These are phyloP conservation scores for Aspergillus melleus DNA, from an alignment of 2,329 filamentous ascomycete species.

Conservation along the genomic window DNA sequence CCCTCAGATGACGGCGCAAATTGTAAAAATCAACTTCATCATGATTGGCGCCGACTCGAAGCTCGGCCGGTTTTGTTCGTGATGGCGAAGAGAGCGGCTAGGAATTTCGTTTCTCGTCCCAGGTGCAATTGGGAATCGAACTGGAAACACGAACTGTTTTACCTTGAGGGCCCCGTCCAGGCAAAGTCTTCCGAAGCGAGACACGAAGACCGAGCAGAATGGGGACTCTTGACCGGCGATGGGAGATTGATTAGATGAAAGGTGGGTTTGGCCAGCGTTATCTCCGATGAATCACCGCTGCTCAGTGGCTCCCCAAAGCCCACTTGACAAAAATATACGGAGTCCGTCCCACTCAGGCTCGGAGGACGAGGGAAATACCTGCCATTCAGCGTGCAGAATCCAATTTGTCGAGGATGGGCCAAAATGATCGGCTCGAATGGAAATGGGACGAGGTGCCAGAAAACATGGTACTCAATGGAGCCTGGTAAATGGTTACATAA, in stretches of 20 bases:
- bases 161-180: not conserved
- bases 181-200: not conserved
- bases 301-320: slow-evolving; percentile 5
- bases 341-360: not conserved
- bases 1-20: too few relatives aligned
- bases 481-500: not conserved
- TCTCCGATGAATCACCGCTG: slow-evolving; percentile 15
- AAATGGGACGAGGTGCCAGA: not conserved
- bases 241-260: slow-evolving; percentile 28
- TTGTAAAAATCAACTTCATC: not conserved
- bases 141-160: not conserved
- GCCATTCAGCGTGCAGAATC: not conserved
- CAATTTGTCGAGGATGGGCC: not conserved
- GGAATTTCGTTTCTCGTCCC: too few relatives aligned
- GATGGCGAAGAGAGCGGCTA: not conserved
- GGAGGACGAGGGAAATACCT: not conserved
- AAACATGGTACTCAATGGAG: not conserved
- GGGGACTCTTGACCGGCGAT: not conserved
- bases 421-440: not conserved
- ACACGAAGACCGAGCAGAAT: not conserved
- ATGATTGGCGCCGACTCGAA: not conserved
- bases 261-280: slow-evolving; percentile 21
- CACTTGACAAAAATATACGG: not conserved
- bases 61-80: not conserved
- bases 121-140: not conserved